Conservation (phyloP, 495 filamentous ascomycete species). For the Penicillium bovifimosum region DNA sequence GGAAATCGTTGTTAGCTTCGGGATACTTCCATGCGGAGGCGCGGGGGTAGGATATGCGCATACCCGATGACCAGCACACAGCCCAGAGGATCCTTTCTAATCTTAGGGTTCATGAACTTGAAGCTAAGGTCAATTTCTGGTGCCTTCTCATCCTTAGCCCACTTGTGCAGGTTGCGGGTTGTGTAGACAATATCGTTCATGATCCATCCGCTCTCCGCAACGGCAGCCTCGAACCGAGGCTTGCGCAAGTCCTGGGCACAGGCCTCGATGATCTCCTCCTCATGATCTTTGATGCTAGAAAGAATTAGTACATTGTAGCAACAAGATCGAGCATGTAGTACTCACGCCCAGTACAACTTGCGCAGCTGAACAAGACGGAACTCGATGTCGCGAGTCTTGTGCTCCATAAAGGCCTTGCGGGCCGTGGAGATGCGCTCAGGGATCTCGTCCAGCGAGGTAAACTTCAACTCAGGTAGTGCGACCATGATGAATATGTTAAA, state of each 20-base stretch:
- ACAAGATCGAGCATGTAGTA: neutral
- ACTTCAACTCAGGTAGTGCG: slow-evolving; percentile 52
- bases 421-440: slow-evolving; percentile 49
- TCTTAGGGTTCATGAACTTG: slow-evolving; percentile 62
- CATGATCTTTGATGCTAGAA: slow-evolving; percentile 64
- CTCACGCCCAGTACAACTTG: slow-evolving; percentile 86
- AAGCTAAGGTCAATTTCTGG: slow-evolving; percentile 63
- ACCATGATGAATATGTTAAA: slow-evolving; percentile 13
- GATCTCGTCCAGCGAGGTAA: slow-evolving; percentile 63
- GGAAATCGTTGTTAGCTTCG: slow-evolving; percentile 11
- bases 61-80: slow-evolving; percentile 80
- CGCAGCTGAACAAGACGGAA: slow-evolving; percentile 82
- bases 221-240: slow-evolving; percentile 58
- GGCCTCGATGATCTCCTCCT: slow-evolving; percentile 61
- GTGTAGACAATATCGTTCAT: slow-evolving; percentile 74
- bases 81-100: slow-evolving; percentile 87
- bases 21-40: neutral
- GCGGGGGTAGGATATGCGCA: slow-evolving; percentile 2
- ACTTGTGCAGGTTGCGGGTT: slow-evolving; percentile 68
- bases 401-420: slow-evolving; percentile 61
- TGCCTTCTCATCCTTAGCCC: slow-evolving; percentile 74
- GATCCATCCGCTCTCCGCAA: slow-evolving; percentile 68
- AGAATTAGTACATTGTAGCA: slow-evolving; percentile 2
- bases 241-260: slow-evolving; percentile 70
- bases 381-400: slow-evolving; percentile 74